These are phyloP conservation scores for Capsella bursapastoris DNA, from an alignment of 345 rosid genomes.

Conservation along the genomic window DNA sequence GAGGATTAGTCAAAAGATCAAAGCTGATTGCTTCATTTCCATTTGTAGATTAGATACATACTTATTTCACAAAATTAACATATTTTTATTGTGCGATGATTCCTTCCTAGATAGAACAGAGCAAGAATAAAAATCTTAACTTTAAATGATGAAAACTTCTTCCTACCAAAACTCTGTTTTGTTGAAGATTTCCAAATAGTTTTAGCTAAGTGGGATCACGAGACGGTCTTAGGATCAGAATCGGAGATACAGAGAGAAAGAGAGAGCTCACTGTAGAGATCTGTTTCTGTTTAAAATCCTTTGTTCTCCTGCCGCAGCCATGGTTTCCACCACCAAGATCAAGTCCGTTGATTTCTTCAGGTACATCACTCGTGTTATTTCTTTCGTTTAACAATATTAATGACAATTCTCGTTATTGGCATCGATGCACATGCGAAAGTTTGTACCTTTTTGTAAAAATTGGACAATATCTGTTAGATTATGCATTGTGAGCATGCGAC, in stretches of 20 bases:
- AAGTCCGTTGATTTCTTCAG: conserved; percentile 77
- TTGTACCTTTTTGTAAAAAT: not conserved
- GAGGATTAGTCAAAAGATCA: conserved; percentile 7
- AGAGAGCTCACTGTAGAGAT: conserved; percentile 4
- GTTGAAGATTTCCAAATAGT: not conserved
- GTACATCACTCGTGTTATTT: conserved; percentile 35
- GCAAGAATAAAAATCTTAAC: not conserved
- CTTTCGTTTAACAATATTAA: not conserved
- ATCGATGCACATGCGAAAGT: conserved; percentile 13
- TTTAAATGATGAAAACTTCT: not conserved
- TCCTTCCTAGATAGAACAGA: not conserved
- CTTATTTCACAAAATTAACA: not conserved
- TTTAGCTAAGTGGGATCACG: conserved; percentile 26
- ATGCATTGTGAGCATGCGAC: not conserved
- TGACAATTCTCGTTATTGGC: conserved; percentile 12
- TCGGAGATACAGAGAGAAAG: not conserved
- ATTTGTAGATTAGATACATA: conserved; percentile 11
- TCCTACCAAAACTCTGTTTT: not conserved
- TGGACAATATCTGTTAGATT: not conserved
- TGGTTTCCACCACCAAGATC: conserved; percentile 67
- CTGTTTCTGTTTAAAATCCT: not conserved
- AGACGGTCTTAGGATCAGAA: not conserved
- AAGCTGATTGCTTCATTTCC: conserved; percentile 22
- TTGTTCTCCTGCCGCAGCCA: conserved; percentile 39
- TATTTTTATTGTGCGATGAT: conserved; percentile 9